Percentiles rank a stretch among this genome's conserved stretches.
These are phyloP conservation scores for Geopyxis carbonaria DNA, from an alignment of 495 filamentous ascomycete genomes.

Conservation along the genomic window DNA sequence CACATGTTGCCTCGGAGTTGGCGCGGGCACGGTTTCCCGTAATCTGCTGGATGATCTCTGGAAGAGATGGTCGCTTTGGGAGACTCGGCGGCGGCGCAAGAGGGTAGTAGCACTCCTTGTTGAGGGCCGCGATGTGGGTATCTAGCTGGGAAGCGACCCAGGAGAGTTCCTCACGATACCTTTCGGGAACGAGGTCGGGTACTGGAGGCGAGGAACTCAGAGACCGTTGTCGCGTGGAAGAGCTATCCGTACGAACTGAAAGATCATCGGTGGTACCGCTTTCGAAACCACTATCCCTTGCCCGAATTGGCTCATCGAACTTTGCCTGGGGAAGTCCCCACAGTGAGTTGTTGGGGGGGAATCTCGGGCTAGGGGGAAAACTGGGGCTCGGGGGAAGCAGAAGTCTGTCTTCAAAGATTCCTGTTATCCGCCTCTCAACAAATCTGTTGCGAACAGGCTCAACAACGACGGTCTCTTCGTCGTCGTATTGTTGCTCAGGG, in stretches of 20 bases:
- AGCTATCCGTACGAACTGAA: constrained; percentile 13
- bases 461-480: not conserved
- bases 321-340: no score
- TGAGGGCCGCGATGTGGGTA: constrained; percentile 24
- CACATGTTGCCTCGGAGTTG: constrained; percentile 24
- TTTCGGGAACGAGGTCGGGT: constrained; percentile 13
- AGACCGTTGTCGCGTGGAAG: constrained; percentile 18
- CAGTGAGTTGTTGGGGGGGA: not conserved
- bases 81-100: not conserved
- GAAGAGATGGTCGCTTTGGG: not conserved
- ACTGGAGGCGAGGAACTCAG: constrained; percentile 19
- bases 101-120: constrained; percentile 6
- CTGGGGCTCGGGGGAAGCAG: constrained; percentile 16
- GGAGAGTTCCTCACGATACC: constrained; percentile 23
- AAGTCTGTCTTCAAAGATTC: constrained; percentile 23
- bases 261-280: not conserved
- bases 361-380: constrained; percentile 2
- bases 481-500: not conserved
- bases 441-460: no score
- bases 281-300: constrained; percentile 5
- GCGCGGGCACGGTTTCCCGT: constrained; percentile 18
- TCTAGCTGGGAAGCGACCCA: constrained; percentile 22
- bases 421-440: constrained; percentile 22
- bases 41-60: not conserved
- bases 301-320: not conserved